Evolutionary conservation across 306 rosid genomes (phyloP).

Genomic region (Crotalaria pallida): DNA sequence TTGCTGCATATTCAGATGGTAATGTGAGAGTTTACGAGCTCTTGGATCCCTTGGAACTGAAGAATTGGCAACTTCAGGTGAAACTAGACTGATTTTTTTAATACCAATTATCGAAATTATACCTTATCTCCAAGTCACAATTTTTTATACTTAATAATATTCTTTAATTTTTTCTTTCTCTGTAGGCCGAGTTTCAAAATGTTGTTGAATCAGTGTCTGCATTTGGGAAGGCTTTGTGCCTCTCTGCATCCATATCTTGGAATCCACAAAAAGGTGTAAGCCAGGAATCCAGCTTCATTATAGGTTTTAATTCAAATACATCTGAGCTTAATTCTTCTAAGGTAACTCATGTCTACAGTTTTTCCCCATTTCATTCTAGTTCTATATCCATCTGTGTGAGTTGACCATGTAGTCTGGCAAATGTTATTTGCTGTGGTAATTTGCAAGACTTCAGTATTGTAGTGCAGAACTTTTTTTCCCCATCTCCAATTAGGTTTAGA

Average conservation of each 20-base stretch:
- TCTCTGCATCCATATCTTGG: constrained; percentile 83
- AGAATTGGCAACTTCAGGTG: constrained; percentile 94
- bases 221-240: constrained; percentile 59
- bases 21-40: constrained; percentile 65
- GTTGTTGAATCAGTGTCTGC: constrained; percentile 72
- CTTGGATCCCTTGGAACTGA: constrained; percentile 74
- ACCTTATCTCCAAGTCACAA: constrained; percentile 2
- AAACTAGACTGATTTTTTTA: constrained; percentile 2
- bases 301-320: constrained; percentile 73
- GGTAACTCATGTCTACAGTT: constrained; percentile 37
- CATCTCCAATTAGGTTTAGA: neutral
- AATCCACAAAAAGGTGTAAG: constrained; percentile 59
- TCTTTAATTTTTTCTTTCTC: neutral
- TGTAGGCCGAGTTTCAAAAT: constrained; percentile 93
- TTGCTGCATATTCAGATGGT: constrained; percentile 75
- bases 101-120: neutral
- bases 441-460: constrained; percentile 2
- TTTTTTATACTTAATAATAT: neutral
- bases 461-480: neutral
- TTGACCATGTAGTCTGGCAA: neutral
- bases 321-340: constrained; percentile 78
- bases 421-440: neutral
- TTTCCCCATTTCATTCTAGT: neutral
- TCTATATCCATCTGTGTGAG: neutral
- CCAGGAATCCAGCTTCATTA: constrained; percentile 64